Conservation (phyloP, 495 filamentous ascomycete species). For the Penicillium manginii region DNA sequence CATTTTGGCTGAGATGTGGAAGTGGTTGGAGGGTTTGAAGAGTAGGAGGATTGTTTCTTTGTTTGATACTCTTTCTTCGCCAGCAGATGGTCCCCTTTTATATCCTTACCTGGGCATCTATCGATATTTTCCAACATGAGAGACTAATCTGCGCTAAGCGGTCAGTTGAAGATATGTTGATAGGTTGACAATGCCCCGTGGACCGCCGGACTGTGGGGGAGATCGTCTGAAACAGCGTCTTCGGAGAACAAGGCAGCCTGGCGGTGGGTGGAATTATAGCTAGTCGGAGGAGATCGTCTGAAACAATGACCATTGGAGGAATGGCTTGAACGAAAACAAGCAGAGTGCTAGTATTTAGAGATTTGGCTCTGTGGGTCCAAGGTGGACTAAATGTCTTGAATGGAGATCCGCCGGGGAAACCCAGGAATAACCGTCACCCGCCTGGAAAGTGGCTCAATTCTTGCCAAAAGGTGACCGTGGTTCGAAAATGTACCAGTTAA, state of each 20-base stretch:
- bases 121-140: neutral
- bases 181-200: neutral
- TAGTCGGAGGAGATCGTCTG: constrained; percentile 1
- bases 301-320: neutral
- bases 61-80: neutral
- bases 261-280: neutral
- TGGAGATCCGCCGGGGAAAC: neutral
- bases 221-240: constrained; percentile 10
- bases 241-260: neutral
- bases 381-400: neutral
- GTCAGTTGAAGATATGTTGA: neutral
- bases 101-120: neutral
- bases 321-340: neutral
- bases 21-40: neutral
- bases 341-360: neutral
- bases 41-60: constrained; percentile 2
- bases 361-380: neutral
- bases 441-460: neutral
- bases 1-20: constrained; percentile 12
- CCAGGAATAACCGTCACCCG: neutral
- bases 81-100: neutral
- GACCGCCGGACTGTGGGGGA: neutral
- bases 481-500: too few relatives aligned
- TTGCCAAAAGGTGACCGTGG: neutral
- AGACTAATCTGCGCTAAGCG: neutral